Conservation (phyloP, 164 flowering plant genomes). For the Chloranthus sessilifolius region DNA sequence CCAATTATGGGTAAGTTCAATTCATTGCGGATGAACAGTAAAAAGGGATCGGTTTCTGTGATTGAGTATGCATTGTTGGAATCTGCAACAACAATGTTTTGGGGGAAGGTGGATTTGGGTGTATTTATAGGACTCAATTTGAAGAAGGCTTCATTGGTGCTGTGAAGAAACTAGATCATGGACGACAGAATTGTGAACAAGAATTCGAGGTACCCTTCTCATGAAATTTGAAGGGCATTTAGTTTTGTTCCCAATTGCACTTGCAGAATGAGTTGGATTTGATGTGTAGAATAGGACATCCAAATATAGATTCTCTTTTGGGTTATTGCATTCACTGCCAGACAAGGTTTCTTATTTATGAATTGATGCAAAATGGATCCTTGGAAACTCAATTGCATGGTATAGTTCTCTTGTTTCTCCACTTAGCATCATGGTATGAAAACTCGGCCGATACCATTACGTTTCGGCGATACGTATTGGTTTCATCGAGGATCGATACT, state of each 20-base stretch:
- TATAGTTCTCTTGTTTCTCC: constrained; percentile 20
- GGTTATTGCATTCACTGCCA: constrained; percentile 61
- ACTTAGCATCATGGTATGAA: too few relatives aligned
- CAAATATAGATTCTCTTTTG: constrained; percentile 64
- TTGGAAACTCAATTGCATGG: constrained; percentile 81
- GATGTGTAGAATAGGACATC: constrained; percentile 67
- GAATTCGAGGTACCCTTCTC: constrained; percentile 70
- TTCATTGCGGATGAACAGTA: constrained; percentile 35
- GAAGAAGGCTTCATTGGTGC: constrained; percentile 52
- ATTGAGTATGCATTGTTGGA: constrained; percentile 63
- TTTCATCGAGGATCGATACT: too few relatives aligned
- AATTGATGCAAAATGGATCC: constrained; percentile 90
- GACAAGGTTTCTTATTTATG: constrained; percentile 65
- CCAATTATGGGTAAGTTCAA: constrained; percentile 40
- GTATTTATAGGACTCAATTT: constrained; percentile 69
- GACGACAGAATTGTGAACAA: constrained; percentile 45
- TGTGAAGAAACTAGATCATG: constrained; percentile 58
- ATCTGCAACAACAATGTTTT: constrained; percentile 54
- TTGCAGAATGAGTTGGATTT: constrained; percentile 83
- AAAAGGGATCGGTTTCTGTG: constrained; percentile 45
- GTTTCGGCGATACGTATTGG: too few relatives aligned
- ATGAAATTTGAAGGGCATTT: neutral
- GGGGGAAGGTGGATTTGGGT: constrained; percentile 79
- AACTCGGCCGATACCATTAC: too few relatives aligned
- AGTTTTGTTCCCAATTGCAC: constrained; percentile 3